Conservation (phyloP, 768 basidiomycete species). For the Chiua virens region DNA sequence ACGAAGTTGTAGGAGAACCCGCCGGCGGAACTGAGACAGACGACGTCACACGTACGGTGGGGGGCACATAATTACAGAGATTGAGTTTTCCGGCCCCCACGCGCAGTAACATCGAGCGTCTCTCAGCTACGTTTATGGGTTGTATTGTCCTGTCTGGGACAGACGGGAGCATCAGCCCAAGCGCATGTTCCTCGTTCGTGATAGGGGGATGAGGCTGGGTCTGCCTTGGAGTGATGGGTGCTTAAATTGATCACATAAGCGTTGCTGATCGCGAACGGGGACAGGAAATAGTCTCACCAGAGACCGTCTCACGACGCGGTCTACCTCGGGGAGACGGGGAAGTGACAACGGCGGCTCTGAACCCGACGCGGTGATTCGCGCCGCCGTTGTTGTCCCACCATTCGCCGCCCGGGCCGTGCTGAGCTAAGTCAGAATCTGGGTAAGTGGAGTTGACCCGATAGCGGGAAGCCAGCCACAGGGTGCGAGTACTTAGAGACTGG, state of each 20-base stretch:
- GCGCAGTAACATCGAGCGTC: neutral
- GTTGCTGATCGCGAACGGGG: neutral
- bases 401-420: constrained; percentile 56
- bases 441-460: constrained; percentile 34
- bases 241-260: constrained; percentile 13
- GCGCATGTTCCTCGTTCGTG: constrained; percentile 13
- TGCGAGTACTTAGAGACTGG: constrained; percentile 45
- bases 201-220: neutral
- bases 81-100: constrained; percentile 22
- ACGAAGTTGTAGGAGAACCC: neutral
- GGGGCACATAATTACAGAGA: constrained; percentile 36
- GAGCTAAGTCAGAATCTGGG: constrained; percentile 13
- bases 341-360: constrained; percentile 35
- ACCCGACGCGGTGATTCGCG: constrained; percentile 74
- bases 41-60: constrained; percentile 7
- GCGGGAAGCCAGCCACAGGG: constrained; percentile 62
- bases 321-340: neutral
- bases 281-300: constrained; percentile 12
- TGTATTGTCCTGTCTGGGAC: neutral
- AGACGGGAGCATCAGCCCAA: constrained; percentile 5
- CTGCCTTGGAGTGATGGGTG: neutral
- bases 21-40: constrained; percentile 1
- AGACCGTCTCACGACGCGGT: constrained; percentile 20
- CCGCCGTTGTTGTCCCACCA: constrained; percentile 94
- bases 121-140: neutral